These are phyloP conservation scores for Penicillium daleae DNA, from an alignment of 495 filamentous ascomycete genomes.

Conservation along the genomic window DNA sequence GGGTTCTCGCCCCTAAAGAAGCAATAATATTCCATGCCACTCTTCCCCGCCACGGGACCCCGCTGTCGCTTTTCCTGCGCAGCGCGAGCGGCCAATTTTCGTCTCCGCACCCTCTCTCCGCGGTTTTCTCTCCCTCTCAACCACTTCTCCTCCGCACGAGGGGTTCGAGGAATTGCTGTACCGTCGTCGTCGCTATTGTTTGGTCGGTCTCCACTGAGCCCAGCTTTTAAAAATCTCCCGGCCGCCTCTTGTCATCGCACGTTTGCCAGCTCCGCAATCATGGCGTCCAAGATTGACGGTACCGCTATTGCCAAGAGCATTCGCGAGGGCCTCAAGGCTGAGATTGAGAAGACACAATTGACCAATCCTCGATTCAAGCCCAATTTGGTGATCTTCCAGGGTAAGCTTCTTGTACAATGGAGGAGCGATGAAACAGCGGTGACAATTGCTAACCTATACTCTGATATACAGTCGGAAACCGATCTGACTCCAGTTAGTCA, in stretches of 20 bases:
- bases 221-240: slow-evolving; percentile 17
- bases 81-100: slow-evolving; percentile 32
- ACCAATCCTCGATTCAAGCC: slow-evolving; percentile 85
- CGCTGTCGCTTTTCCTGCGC: slow-evolving; percentile 37
- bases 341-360: slow-evolving; percentile 81
- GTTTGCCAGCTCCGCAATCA: slow-evolving; percentile 67
- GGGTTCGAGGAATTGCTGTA: slow-evolving; percentile 20
- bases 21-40: slow-evolving; percentile 40
- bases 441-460: slow-evolving; percentile 17
- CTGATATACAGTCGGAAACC: slow-evolving; percentile 67
- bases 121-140: slow-evolving; percentile 23
- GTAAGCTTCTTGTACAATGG: slow-evolving; percentile 48
- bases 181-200: slow-evolving; percentile 13
- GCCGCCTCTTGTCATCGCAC: slow-evolving; percentile 31
- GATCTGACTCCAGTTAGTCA: slow-evolving; percentile 86
- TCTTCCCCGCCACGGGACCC: slow-evolving; percentile 46
- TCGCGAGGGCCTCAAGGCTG: slow-evolving; percentile 71
- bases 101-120: slow-evolving; percentile 28
- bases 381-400: slow-evolving; percentile 89
- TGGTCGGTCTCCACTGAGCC: slow-evolving; percentile 21
- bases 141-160: slow-evolving; percentile 23
- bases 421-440: neutral
- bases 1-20: slow-evolving; percentile 34
- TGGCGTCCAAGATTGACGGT: slow-evolving; percentile 91
- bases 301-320: slow-evolving; percentile 91